These are phyloP conservation scores for Ormosia semicastrata DNA, from an alignment of 306 rosid species.

Conservation along the genomic window DNA sequence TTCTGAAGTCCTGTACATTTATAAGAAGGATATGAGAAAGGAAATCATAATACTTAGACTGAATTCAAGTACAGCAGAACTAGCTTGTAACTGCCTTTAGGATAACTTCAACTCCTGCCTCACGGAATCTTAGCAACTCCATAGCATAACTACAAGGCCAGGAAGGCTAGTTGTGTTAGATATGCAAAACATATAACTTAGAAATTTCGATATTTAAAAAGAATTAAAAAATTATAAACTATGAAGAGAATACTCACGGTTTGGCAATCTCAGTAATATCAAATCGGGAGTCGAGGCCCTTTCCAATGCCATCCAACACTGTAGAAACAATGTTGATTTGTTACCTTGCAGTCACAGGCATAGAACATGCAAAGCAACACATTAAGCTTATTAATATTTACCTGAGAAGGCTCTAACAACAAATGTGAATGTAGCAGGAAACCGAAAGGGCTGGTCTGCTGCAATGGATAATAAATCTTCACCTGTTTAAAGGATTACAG, in stretches of 20 bases:
- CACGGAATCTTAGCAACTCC: slow-evolving; percentile 91
- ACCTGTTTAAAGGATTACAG: slow-evolving; percentile 59
- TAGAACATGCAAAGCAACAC: slow-evolving; percentile 11
- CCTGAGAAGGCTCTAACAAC: slow-evolving; percentile 99
- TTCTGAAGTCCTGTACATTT: slow-evolving; percentile 67
- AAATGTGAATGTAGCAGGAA: slow-evolving; percentile 99
- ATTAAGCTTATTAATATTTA: slow-evolving; percentile 30
- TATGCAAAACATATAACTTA: slow-evolving; percentile 15
- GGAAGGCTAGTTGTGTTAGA: slow-evolving; percentile 35
- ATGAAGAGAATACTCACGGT: slow-evolving; percentile 73
- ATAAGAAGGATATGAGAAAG: slow-evolving; percentile 38
- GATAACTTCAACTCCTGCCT: slow-evolving; percentile 95
- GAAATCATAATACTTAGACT: slow-evolving; percentile 18
- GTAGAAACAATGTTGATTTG: slow-evolving; percentile 22
- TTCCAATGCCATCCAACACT: slow-evolving; percentile 99
- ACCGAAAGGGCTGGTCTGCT: slow-evolving; percentile 96
- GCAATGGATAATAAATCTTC: slow-evolving; percentile 95
- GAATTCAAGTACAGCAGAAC: slow-evolving; percentile 14
- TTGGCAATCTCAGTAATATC: slow-evolving; percentile 98
- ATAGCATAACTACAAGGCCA: slow-evolving; percentile 77
- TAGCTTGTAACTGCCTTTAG: slow-evolving; percentile 55
- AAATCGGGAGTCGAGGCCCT: slow-evolving; percentile 98
- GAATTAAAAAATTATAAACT: not conserved
- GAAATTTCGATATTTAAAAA: not conserved
- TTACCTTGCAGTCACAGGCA: slow-evolving; percentile 22